Conservation (phyloP, 192 early-diverging fungal species). For the Podochytrium sp. region DNA sequence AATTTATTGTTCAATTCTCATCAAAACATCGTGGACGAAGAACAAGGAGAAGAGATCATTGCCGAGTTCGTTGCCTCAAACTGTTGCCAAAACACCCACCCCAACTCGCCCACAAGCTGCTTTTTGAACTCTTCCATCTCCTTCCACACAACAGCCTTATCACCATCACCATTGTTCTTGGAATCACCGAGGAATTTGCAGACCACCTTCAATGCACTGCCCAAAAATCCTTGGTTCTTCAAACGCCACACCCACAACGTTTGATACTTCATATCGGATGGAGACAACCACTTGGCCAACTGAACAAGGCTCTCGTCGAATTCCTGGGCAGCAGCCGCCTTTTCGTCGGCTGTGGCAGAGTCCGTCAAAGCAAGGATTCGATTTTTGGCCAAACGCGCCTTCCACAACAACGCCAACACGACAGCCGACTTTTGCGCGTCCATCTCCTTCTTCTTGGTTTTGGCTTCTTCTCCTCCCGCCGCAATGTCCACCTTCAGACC, state of each 20-base stretch:
- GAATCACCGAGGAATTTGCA: slow-evolving; percentile 70
- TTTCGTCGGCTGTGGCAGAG: not conserved
- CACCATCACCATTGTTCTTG: slow-evolving; percentile 42
- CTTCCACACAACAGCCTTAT: slow-evolving; percentile 53
- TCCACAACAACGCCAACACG: slow-evolving; percentile 60
- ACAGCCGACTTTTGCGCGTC: slow-evolving; percentile 73
- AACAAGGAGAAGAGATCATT: not conserved
- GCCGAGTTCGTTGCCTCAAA: slow-evolving; percentile 58
- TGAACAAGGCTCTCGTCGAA: slow-evolving; percentile 62
- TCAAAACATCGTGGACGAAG: not conserved
- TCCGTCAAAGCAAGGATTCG: not conserved
- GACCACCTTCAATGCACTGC: slow-evolving; percentile 71
- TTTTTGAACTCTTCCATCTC: slow-evolving; percentile 59
- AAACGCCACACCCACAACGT: slow-evolving; percentile 61
- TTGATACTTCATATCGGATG: slow-evolving; percentile 53
- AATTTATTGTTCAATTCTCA: not conserved
- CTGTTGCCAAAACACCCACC: slow-evolving; percentile 73
- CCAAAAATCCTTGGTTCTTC: slow-evolving; percentile 57
- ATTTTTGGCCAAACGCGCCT: slow-evolving; percentile 35
- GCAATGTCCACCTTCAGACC: slow-evolving; percentile 58
- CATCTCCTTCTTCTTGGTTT: slow-evolving; percentile 70
- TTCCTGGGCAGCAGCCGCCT: not conserved
- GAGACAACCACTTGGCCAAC: slow-evolving; percentile 64
- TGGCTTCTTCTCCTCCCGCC: slow-evolving; percentile 47
- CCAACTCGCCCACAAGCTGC: slow-evolving; percentile 65